Percentiles rank a stretch among this genome's conserved stretches.
Evolutionary conservation across 2,329 filamentous ascomycete species (phyloP).

Genomic region (Nectriaceae sp.): DNA sequence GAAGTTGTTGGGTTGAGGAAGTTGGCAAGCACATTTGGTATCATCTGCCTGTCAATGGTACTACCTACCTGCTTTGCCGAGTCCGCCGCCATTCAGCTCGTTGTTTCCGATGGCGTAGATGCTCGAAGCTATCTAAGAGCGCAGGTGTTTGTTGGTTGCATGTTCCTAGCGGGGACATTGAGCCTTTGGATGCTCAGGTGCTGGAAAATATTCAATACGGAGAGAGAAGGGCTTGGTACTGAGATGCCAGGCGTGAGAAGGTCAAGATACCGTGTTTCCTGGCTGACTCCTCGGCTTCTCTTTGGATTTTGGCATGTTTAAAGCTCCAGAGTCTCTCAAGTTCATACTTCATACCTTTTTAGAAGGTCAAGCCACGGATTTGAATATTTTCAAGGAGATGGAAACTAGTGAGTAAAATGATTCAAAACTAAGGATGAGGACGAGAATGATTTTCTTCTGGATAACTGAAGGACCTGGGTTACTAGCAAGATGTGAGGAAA

Average conservation of each 20-base stretch:
- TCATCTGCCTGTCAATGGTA: slow-evolving; percentile 61
- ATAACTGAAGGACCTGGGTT: no score
- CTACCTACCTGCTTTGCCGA: slow-evolving; percentile 52
- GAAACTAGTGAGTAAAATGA: no score
- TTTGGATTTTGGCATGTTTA: slow-evolving; percentile 16
- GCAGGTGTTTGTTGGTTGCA: slow-evolving; percentile 61
- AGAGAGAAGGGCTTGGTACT: neutral
- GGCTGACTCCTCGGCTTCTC: slow-evolving; percentile 14
- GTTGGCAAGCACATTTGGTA: slow-evolving; percentile 56
- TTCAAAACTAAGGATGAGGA: no score
- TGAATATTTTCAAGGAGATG: no score
- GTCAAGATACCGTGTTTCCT: slow-evolving; percentile 8
- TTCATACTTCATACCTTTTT: no score
- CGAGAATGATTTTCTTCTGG: no score
- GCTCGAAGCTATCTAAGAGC: slow-evolving; percentile 52
- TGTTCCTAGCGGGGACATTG: slow-evolving; percentile 59
- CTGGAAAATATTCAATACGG: slow-evolving; percentile 54
- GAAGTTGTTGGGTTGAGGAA: slow-evolving; percentile 63
- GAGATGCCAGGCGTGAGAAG: neutral
- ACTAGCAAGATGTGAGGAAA: no score
- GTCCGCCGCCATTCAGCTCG: slow-evolving; percentile 55
- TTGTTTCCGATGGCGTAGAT: slow-evolving; percentile 37
- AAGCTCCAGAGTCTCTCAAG: no score
- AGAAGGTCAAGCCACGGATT: no score
- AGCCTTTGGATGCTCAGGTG: slow-evolving; percentile 56